Percentiles rank a stretch among this genome's conserved stretches.
Conservation (phyloP, 2,329 filamentous ascomycete species). For the Blastomyces parvus region DNA sequence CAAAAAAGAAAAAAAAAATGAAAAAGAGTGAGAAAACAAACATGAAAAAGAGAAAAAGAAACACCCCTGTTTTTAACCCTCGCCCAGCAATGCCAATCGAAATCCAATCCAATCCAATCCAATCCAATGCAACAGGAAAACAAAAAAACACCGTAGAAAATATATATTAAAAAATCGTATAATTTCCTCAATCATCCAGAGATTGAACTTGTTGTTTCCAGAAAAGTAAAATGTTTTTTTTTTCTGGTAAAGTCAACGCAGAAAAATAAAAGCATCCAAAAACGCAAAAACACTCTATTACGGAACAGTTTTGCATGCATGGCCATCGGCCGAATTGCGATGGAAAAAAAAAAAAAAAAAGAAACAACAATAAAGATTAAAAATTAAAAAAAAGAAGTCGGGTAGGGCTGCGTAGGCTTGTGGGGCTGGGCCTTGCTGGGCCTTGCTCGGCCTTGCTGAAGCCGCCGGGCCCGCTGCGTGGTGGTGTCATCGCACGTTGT, state of each 20-base stretch:
- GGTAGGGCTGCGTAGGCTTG: background rate
- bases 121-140: background rate
- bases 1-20: background rate
- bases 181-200: background rate
- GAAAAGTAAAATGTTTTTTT: background rate
- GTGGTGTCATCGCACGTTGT: too few species aligned
- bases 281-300: background rate
- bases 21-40: too few species aligned
- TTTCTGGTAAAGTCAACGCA: background rate
- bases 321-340: background rate
- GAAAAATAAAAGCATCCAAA: background rate
- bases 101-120: too few species aligned
- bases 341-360: background rate
- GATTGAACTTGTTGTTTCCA: background rate
- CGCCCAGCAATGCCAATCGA: background rate
- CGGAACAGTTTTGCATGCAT: background rate
- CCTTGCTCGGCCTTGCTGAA: too few species aligned
- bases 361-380: background rate
- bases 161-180: background rate
- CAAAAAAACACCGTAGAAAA: background rate
- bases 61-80: background rate
- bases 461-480: too few species aligned
- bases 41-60: background rate
- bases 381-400: background rate
- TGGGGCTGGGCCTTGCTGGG: background rate